Conservation (phyloP, 1,284 basidiomycete species). For the Afroboletus lepidellus region DNA sequence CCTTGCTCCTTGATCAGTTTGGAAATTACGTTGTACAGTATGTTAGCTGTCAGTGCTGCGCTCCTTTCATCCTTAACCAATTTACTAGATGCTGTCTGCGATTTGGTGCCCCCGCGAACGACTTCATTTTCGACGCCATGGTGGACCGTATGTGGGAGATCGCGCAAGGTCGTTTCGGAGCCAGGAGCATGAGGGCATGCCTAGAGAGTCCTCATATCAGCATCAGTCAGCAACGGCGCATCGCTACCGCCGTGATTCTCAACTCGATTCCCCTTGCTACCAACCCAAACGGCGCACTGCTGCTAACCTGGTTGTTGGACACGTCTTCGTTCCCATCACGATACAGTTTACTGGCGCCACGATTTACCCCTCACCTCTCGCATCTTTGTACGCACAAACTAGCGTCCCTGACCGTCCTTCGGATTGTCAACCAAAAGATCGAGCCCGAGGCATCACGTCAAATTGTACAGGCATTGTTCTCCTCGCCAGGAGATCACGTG, state of each 20-base stretch:
- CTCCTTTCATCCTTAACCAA: constrained; percentile 1
- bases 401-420: constrained; percentile 89
- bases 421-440: constrained; percentile 90
- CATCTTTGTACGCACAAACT: constrained; percentile 98
- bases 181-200: constrained; percentile 96
- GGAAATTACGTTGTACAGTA: constrained; percentile 98
- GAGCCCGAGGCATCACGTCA: constrained; percentile 81
- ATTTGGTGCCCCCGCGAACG: constrained; percentile 85
- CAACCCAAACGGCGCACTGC: constrained; percentile 93
- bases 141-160: constrained; percentile 98
- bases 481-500: constrained; percentile 81
- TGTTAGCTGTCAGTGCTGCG: constrained; percentile 31
- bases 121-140: constrained; percentile 98
- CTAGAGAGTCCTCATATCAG: constrained; percentile 87
- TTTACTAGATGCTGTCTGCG: constrained; percentile 78
- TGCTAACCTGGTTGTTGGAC: constrained; percentile 96
- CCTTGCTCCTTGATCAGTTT: constrained; percentile 92
- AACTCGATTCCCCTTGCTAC: constrained; percentile 98
- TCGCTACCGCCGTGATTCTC: constrained; percentile 91
- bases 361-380: constrained; percentile 93
- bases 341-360: constrained; percentile 89
- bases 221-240: constrained; percentile 88
- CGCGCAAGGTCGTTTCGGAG: constrained; percentile 94
- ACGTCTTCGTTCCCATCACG: constrained; percentile 90
- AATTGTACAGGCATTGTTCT: constrained; percentile 83